Evolutionary conservation across 1,284 basidiomycete genomes (phyloP), one percentile per base, ranked within the genome.

Genomic region (Lignosus rhinocerotis): DNA sequence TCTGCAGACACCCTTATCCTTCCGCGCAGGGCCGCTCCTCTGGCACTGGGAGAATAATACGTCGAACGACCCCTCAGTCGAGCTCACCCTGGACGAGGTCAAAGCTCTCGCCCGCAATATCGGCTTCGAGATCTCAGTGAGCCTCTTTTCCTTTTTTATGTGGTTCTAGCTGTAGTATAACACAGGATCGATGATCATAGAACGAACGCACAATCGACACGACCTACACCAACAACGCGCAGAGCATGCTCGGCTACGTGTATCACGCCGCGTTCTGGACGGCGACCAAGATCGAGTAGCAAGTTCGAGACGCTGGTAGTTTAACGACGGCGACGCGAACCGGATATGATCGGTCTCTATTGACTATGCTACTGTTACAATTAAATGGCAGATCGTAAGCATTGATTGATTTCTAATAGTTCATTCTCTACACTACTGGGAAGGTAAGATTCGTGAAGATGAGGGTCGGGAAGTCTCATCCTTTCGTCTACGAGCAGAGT

Each of bases 1-100:
- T 25, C 30, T 34, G 6, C 14, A 16, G 25, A 33, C 31, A 25
- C 9, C 19, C n/a, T 4, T 1, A 2, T 33, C 6, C 12, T 12
- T 7, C 30, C 64, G 61, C 56, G 48, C 65, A 86, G 94, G 96
- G 1, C 97, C 96, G 0, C 76, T 98, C 1, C 76, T 98, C 31
- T 99, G 96, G 96, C 96, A 99, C 72, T 98, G 89, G 76, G 95
- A 98, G 71, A 95, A 95, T 73, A 92, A 91, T 67, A 81, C 75
- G 39, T 85, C 87, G 8, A 85, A 85, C 64, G 93, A 94, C 56
- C 83, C 88, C 6, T 94, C 90, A 9, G 83, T 98, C 53, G 96
- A 98, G 75, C 80, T 98, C 16, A 91, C 89, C 66, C 77, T 98
- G 30, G 90, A 94, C 60, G 95, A 98, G 70, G 82, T 98, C 44